Base-by-base conservation (phyloP, 805 yeast genomes). In the Candida coquimbonensis region DNA sequence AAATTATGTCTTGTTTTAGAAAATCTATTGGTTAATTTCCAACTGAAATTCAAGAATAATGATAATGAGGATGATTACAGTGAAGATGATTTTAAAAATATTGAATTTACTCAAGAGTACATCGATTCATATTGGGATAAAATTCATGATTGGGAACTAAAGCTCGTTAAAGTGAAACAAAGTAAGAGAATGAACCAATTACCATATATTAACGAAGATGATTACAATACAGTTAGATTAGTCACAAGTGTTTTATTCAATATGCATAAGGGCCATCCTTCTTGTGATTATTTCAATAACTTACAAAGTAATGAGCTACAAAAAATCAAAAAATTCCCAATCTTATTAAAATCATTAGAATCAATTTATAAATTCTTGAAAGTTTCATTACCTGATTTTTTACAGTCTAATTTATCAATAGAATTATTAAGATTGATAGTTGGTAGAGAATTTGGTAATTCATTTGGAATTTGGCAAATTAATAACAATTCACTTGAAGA, bases 401-500 rank as follows among this genome's bases (percentile, higher is more conserved):
- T 72, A 27, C 69, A 66, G 34, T 60, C 57, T 1, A 50, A 56
- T 14, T 56, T 80, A 13, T 68, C 72, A 4, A 59, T 73, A 1
- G 60, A 60, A 2, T 49, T 49, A 5, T 60, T 80, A 16, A 64
- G 85, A 39, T 61, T 64, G 14, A 70, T 77, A 3, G 63, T 77
- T 41, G 87, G 87, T 2, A 64, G 73, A 36, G 83, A 81, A 51
- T 73, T 79, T 42, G 81, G 83, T 14, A 81, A 81, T 55, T 81
- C 87, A 1, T 81, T 81, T 60, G 87, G 87, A 1, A 77, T 80
- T 21, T 80, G 87, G 84, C 77, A 81, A 41, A 60, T 54, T 7
- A 61, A 67, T 14, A 51, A 64, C 3, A 61, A 41, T 29, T 24
- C 40, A 8, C 11, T 42, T 4, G 29, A 52, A 7, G 63, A 58